Percentiles rank a stretch among this genome's conserved stretches.
Evolutionary conservation across 2,329 filamentous ascomycete genomes (phyloP).

Genomic region (Sphaerulina populicola): DNA sequence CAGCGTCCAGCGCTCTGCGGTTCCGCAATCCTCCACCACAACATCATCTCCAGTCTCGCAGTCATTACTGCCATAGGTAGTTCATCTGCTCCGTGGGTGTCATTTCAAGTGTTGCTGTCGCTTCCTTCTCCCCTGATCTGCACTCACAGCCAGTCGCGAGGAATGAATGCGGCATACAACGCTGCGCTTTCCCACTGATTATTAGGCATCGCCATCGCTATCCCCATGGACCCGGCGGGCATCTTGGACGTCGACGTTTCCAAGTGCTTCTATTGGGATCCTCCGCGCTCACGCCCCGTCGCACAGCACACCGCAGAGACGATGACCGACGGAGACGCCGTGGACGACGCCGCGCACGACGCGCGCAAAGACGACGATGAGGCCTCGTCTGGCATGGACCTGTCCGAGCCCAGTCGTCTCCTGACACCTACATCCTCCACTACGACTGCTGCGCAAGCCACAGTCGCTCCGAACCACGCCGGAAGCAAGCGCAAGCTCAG

Average conservation of each 20-base stretch:
- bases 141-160: background rate
- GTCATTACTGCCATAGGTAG: background rate
- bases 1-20: background rate
- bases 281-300: no score
- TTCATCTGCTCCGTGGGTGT: background rate
- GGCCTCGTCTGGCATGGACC: constrained; percentile 26
- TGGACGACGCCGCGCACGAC: background rate
- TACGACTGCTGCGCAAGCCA: constrained; percentile 1
- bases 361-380: constrained; percentile 17
- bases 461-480: constrained; percentile 7
- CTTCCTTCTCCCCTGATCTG: background rate
- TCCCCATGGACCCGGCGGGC: background rate
- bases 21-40: background rate
- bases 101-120: background rate
- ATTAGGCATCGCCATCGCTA: background rate
- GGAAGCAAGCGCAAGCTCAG: constrained; percentile 29
- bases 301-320: background rate
- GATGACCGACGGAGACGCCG: background rate
- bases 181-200: background rate
- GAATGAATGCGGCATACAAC: background rate
- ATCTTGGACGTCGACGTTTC: no score
- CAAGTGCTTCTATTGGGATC: no score
- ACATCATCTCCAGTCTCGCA: background rate
- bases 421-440: constrained; percentile 12
- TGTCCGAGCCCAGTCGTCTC: constrained; percentile 22